Conservation (phyloP, 1,284 basidiomycete genomes). For the Trichosporon coremiiforme region DNA sequence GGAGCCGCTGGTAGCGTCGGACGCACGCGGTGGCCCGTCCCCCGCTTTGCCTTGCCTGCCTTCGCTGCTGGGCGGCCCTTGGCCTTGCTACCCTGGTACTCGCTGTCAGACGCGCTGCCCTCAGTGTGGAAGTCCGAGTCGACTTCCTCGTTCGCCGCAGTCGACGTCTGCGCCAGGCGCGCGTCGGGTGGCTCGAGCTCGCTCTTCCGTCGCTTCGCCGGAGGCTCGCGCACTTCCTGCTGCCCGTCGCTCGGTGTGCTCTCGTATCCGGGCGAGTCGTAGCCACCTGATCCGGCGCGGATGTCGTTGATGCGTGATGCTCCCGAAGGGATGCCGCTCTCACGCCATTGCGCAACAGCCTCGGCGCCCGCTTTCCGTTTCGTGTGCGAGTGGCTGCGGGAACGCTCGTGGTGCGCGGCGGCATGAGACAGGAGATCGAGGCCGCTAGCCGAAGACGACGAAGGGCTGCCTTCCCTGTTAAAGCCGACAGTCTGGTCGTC, state of each 20-base stretch:
- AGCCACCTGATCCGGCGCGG: constrained; percentile 21
- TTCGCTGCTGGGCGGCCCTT: constrained; percentile 18
- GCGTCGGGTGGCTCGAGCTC: constrained; percentile 28
- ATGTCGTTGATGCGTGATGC: constrained; percentile 19
- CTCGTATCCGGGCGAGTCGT: constrained; percentile 30
- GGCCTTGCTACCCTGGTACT: constrained; percentile 31
- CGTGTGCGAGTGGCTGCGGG: constrained; percentile 34
- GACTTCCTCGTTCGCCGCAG: constrained; percentile 17
- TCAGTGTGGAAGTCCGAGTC: constrained; percentile 31
- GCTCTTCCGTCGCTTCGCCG: constrained; percentile 48
- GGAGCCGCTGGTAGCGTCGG: constrained; percentile 22
- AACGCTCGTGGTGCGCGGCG: constrained; percentile 33
- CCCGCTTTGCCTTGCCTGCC: constrained; percentile 27
- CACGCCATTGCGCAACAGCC: constrained; percentile 53
- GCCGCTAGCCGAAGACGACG: constrained; percentile 47
- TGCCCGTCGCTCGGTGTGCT: constrained; percentile 32
- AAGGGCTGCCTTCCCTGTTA: constrained; percentile 43
- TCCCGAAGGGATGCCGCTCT: constrained; percentile 44
- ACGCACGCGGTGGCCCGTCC: constrained; percentile 20
- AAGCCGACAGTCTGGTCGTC: constrained; percentile 43
- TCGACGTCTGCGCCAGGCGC: constrained; percentile 18
- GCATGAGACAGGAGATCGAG: constrained; percentile 49
- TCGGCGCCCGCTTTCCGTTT: constrained; percentile 52
- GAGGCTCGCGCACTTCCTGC: constrained; percentile 29
- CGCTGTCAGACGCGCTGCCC: constrained; percentile 34